Percentiles rank a stretch among this genome's conserved stretches.
Evolutionary conservation across 768 basidiomycete species (phyloP).

Genomic region (Brasilioporus rufonigricans): DNA sequence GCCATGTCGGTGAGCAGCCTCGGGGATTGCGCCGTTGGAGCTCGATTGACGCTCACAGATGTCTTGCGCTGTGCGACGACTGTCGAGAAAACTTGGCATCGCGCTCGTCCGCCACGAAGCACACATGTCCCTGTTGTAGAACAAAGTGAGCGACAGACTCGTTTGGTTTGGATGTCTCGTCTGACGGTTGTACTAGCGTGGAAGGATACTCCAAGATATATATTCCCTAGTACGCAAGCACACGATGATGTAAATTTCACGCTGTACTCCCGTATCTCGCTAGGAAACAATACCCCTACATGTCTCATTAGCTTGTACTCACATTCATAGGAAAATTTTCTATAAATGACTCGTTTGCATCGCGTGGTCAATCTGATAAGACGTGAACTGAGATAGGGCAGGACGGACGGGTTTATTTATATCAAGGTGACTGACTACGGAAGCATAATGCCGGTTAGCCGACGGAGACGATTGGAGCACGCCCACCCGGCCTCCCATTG

Average conservation of each 20-base stretch:
- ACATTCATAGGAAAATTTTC: not conserved
- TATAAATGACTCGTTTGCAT: slow-evolving; percentile 1
- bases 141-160: slow-evolving; percentile 34
- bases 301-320: slow-evolving; percentile 8
- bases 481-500: not conserved
- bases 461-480: slow-evolving; percentile 2
- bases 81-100: slow-evolving; percentile 53
- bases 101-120: slow-evolving; percentile 46
- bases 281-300: slow-evolving; percentile 15
- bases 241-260: not conserved
- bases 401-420: not conserved
- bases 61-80: slow-evolving; percentile 52
- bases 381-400: not conserved
- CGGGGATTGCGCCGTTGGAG: not conserved
- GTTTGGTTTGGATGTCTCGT: not conserved
- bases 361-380: not conserved
- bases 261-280: slow-evolving; percentile 6
- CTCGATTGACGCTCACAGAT: slow-evolving; percentile 30
- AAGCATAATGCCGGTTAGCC: not conserved
- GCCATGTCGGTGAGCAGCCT: slow-evolving; percentile 69
- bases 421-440: not conserved
- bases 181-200: slow-evolving; percentile 22
- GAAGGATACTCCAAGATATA: slow-evolving; percentile 37
- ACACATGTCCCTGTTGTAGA: slow-evolving; percentile 53
- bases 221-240: slow-evolving; percentile 24